phyloP scores from a whole-genome alignment of 2,329 filamentous ascomycete genomes.

The Fusarium dlaminii region DNA sequence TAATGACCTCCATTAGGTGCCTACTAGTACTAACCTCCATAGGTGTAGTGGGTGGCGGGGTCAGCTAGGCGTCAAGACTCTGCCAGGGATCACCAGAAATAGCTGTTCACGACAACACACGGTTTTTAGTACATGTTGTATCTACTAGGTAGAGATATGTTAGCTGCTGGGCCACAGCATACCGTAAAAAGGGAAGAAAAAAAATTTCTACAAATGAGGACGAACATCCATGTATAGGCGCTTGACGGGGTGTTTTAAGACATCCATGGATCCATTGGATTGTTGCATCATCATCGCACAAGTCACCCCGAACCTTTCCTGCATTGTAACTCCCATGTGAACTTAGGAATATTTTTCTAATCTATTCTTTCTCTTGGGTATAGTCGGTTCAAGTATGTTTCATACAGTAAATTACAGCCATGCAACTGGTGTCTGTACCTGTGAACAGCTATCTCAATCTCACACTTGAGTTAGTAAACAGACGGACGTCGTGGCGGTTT shows the following conservation, averaged over 20 bases:
- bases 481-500: background rate
- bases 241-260: constrained; percentile 1
- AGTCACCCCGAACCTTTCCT: background rate
- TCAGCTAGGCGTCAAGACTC: constrained; percentile 20
- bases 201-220: background rate
- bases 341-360: background rate
- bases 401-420: background rate
- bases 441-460: constrained; percentile 8
- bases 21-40: background rate
- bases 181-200: background rate
- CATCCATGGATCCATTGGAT: background rate
- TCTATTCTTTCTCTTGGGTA: background rate
- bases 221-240: background rate
- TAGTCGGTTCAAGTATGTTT: background rate
- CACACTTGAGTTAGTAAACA: constrained; percentile 3
- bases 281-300: background rate
- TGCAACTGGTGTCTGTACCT: background rate
- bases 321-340: background rate
- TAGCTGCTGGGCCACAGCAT: constrained; percentile 9
- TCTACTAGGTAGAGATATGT: background rate
- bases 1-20: background rate
- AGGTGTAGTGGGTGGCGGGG: constrained; percentile 35
- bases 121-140: background rate
- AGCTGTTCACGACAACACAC: constrained; percentile 18
- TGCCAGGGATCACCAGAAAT: constrained; percentile 18